Evolutionary conservation across 176 grass and related monocot species (phyloP), one percentile per base, ranked within the genome.

Genomic region (Triticum dicoccoides): DNA sequence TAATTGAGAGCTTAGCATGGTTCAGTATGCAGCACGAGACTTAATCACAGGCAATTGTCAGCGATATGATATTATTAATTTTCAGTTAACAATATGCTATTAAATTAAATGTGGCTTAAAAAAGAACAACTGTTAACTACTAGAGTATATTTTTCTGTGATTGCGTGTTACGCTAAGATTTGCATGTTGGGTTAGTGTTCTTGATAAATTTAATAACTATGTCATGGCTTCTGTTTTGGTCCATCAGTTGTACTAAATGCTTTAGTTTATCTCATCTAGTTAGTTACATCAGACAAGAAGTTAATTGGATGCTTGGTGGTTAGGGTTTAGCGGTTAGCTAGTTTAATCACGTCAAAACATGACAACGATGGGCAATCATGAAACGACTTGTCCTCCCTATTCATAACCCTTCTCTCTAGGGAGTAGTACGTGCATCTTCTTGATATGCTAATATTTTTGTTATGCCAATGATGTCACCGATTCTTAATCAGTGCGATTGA

Each of bases 321-420:
- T 91, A 88, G 69, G 81, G 63, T 84, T 81, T 62, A 49, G 85
- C 69, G 68, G 89, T 77, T 91, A 32, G 8, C 47, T 84, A 88
- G 47, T 91, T 70, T 91, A 91, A 84, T 88, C 81, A 80, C 51
- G 85, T 80, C 76, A 87, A 90, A 85, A 79, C 84, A 90, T 69
- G 59, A 20, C 58, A 33, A 66, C 34, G 66, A 80, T 74, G 68
- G 61, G 80, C 79, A 84, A 67, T 84, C 61, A 76, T 84, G 83
- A 91, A 84, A 84, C 44, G 78, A 80, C 68, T 49, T 49, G 58
- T 41, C 49, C 49, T 69, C 77, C 18, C 15, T 84, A 75, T 79
- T 33, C 33, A 83, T 90, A 66, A 83, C 13, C 37, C 44, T 14
- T 41, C 61, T 82, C 61, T 70, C 83, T 17, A 29, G 20, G 63